Percentiles rank a stretch among this genome's conserved stretches.
These are phyloP conservation scores for Carpinus viminea DNA, from an alignment of 306 rosid species.

Conservation along the genomic window DNA sequence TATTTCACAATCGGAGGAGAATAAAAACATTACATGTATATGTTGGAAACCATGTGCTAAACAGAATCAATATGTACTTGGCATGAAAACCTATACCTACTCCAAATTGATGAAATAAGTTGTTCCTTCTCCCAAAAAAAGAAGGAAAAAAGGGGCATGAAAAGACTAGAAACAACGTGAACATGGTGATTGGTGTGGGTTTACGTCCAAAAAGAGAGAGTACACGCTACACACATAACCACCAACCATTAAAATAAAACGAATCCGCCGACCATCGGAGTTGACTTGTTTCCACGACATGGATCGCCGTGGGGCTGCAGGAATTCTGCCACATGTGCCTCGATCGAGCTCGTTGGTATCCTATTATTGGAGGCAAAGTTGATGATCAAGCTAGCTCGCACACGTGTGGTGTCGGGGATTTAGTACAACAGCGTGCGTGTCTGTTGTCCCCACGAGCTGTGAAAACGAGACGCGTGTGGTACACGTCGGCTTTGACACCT, in stretches of 20 bases:
- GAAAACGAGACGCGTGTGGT: not conserved
- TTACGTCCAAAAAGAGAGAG: not conserved
- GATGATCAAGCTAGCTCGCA: slow-evolving; percentile 12
- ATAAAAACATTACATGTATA: no score
- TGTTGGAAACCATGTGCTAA: no score
- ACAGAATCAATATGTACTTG: no score
- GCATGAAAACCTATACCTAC: no score
- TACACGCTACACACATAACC: not conserved
- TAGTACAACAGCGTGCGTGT: slow-evolving; percentile 33
- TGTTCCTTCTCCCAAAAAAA: not conserved
- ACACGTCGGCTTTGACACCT: slow-evolving; percentile 31
- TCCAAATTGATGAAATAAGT: no score
- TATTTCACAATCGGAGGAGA: no score
- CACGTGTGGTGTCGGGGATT: slow-evolving; percentile 49
- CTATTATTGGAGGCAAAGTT: not conserved
- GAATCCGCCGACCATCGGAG: not conserved
- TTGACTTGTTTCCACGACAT: not conserved
- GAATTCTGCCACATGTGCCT: slow-evolving; percentile 22
- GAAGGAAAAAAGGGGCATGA: not conserved
- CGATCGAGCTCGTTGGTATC: not conserved
- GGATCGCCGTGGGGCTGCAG: slow-evolving; percentile 16
- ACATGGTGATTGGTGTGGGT: not conserved
- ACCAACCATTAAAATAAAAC: not conserved
- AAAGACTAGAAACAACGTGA: not conserved
- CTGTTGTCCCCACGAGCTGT: slow-evolving; percentile 25